Evolutionary conservation across 2,329 filamentous ascomycete genomes (phyloP).

Genomic region (Kalmusia sp.): DNA sequence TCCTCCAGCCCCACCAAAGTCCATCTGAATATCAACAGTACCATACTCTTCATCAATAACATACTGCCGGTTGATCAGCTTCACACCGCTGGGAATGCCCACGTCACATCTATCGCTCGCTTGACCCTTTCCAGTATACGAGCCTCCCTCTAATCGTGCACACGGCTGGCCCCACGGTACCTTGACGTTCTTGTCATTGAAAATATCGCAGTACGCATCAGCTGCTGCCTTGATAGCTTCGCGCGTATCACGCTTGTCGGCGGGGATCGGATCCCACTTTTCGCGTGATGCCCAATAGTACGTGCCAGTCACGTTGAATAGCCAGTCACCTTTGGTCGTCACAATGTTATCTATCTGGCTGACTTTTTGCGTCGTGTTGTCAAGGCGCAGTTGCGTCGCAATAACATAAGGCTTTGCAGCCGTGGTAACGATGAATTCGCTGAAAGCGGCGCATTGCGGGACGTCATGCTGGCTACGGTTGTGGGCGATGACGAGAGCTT

Average conservation of each 20-base stretch:
- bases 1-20: conserved; percentile 33
- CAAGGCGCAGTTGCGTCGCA: conserved; percentile 31
- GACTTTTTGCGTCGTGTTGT: conserved; percentile 29
- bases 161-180: conserved; percentile 40
- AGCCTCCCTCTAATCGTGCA: conserved; percentile 34
- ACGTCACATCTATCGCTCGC: conserved; percentile 34
- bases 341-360: conserved; percentile 32
- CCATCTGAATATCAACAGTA: conserved; percentile 39
- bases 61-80: conserved; percentile 35
- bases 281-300: conserved; percentile 34
- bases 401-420: conserved; percentile 36
- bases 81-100: conserved; percentile 36
- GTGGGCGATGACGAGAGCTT: conserved; percentile 32
- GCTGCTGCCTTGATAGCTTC: conserved; percentile 33
- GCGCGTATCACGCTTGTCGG: conserved; percentile 23
- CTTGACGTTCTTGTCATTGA: conserved; percentile 31
- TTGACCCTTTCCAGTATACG: conserved; percentile 34
- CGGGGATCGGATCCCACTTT: conserved; percentile 30
- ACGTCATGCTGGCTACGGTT: conserved; percentile 34
- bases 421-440: conserved; percentile 36
- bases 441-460: conserved; percentile 34
- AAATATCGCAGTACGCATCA: conserved; percentile 38
- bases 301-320: conserved; percentile 39
- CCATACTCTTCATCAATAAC: conserved; percentile 40
- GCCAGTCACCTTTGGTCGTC: conserved; percentile 39